phyloP scores from a whole-genome alignment of 257 asterid species.

The Avicennia marina region DNA sequence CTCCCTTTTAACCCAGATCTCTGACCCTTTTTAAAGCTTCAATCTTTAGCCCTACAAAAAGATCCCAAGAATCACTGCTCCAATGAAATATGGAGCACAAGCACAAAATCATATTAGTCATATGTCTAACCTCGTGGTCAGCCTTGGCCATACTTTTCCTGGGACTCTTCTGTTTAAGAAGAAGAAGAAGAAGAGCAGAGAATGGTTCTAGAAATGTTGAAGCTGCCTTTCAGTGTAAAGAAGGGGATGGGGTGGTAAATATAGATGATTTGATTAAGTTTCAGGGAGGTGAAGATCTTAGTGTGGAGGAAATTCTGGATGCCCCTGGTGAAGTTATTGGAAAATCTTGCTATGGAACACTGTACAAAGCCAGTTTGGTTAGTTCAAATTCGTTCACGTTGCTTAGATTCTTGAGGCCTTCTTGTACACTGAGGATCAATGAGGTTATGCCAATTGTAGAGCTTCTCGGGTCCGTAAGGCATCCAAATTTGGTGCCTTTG shows the following conservation, averaged over 20 bases:
- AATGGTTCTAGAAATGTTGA: conserved; percentile 41
- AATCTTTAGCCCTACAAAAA: conserved; percentile 21
- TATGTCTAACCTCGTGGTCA: conserved; percentile 29
- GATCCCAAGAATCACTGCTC: not conserved
- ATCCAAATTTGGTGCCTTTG: conserved; percentile 72
- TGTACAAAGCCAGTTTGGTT: conserved; percentile 66
- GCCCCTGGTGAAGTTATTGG: conserved; percentile 87
- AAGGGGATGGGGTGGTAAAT: conserved; percentile 27
- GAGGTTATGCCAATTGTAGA: conserved; percentile 54
- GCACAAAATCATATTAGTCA: conserved; percentile 34
- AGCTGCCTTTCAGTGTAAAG: conserved; percentile 33
- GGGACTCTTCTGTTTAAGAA: not conserved
- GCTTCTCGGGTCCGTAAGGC: conserved; percentile 62
- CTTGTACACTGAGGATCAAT: conserved; percentile 59
- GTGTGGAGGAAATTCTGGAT: conserved; percentile 50
- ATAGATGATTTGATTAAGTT: conserved; percentile 52
- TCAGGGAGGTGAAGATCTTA: conserved; percentile 56
- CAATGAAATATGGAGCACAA: conserved; percentile 38
- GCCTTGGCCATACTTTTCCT: conserved; percentile 21
- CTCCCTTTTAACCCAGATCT: conserved; percentile 32
- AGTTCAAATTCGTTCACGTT: conserved; percentile 41
- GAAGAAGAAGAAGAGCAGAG: conserved; percentile 27
- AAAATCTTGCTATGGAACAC: conserved; percentile 65
- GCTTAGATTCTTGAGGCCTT: conserved; percentile 76
- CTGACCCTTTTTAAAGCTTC: conserved; percentile 35